phyloP scores from a whole-genome alignment of 2,329 filamentous ascomycete species.

The Botrytis fragariae region DNA sequence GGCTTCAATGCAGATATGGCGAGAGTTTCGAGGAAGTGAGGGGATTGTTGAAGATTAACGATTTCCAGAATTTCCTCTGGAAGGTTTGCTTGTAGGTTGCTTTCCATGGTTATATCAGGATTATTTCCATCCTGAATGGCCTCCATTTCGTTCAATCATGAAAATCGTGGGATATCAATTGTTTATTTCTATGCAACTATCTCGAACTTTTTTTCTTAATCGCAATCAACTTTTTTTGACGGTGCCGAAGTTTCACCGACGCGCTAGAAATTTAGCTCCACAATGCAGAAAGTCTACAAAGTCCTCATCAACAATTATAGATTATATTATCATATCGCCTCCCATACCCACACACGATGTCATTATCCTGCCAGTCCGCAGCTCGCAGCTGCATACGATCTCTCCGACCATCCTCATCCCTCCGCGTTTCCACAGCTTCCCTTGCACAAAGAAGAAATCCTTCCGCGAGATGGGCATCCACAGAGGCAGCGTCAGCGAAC shows the following conservation, averaged over 20 bases:
- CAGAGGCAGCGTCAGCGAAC: conserved; percentile 67
- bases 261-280: conserved; percentile 24
- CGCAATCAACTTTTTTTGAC: conserved; percentile 18
- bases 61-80: conserved; percentile 68
- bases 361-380: conserved; percentile 60
- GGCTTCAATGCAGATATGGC: conserved; percentile 67
- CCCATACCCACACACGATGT: conserved; percentile 49
- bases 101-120: conserved; percentile 42
- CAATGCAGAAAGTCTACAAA: conserved; percentile 21
- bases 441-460: conserved; percentile 48
- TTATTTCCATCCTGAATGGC: conserved; percentile 55
- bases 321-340: conserved; percentile 21
- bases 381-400: conserved; percentile 64
- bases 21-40: conserved; percentile 68
- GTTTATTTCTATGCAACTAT: conserved; percentile 11
- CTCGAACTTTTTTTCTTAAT: conserved; percentile 23
- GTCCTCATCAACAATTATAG: conserved; percentile 28
- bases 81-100: conserved; percentile 55
- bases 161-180: conserved; percentile 9
- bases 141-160: conserved; percentile 14
- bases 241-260: conserved; percentile 14
- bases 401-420: conserved; percentile 50
- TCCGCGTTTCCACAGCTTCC: conserved; percentile 47
- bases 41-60: conserved; percentile 61
- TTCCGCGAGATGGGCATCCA: conserved; percentile 78